Conservation (phyloP, 2,329 filamentous ascomycete genomes). For the Acrodontium crateriforme region DNA sequence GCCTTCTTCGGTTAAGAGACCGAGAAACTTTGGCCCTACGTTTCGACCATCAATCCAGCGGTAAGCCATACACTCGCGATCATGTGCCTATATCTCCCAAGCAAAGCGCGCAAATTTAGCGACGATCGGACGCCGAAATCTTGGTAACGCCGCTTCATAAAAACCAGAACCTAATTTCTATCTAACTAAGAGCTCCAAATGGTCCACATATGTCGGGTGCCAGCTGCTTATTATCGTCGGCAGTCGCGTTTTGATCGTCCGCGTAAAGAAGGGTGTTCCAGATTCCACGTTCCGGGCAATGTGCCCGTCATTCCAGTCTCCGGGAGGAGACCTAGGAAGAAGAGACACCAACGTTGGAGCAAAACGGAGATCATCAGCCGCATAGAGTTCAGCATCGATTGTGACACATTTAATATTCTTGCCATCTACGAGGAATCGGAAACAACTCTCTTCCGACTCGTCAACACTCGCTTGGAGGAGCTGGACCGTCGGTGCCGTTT, state of each 20-base stretch:
- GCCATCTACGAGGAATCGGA: slow-evolving; percentile 26
- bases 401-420: slow-evolving; percentile 29
- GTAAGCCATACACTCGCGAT: slow-evolving; percentile 26
- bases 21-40: slow-evolving; percentile 27
- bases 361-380: slow-evolving; percentile 22
- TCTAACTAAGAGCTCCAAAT: slow-evolving; percentile 20
- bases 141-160: slow-evolving; percentile 9
- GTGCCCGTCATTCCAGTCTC: slow-evolving; percentile 29
- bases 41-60: slow-evolving; percentile 21
- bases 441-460: slow-evolving; percentile 18
- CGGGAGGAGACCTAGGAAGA: slow-evolving; percentile 25
- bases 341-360: too few species aligned
- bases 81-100: slow-evolving; percentile 25
- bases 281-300: slow-evolving; percentile 16
- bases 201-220: slow-evolving; percentile 23
- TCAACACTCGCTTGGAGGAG: slow-evolving; percentile 10
- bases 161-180: slow-evolving; percentile 7
- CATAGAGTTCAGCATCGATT: slow-evolving; percentile 23
- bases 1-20: slow-evolving; percentile 25
- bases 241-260: neutral
- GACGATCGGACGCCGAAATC: slow-evolving; percentile 13
- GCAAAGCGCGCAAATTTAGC: slow-evolving; percentile 27
- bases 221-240: too few species aligned
- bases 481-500: too few species aligned
- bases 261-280: slow-evolving; percentile 10